Percentiles rank a stretch among this genome's conserved stretches.
These are phyloP conservation scores for Beauveria bassiana DNA, from an alignment of 2,329 filamentous ascomycete species.

Conservation along the genomic window DNA sequence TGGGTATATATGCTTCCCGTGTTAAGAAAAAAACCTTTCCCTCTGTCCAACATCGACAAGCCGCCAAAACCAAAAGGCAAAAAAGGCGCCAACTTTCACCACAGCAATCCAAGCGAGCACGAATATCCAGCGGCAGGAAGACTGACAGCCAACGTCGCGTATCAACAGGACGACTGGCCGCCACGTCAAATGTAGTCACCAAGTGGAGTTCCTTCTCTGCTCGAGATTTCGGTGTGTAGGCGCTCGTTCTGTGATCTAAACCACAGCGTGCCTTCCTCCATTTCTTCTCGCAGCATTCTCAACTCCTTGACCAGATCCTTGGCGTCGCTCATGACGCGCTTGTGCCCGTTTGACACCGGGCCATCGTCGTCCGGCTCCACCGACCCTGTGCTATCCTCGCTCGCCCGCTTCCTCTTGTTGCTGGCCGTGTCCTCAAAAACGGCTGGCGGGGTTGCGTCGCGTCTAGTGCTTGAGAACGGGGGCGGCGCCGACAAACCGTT, in stretches of 20 bases:
- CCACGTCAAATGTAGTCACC: slow-evolving; percentile 22
- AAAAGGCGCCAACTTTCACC: background rate
- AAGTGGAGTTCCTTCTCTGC: slow-evolving; percentile 28
- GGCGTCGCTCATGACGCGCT: slow-evolving; percentile 36
- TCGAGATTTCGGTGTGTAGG: slow-evolving; percentile 29
- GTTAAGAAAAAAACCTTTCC: background rate
- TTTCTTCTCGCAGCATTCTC: slow-evolving; percentile 33
- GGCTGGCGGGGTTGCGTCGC: slow-evolving; percentile 2
- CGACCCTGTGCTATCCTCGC: slow-evolving; percentile 19
- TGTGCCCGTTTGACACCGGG: slow-evolving; percentile 21
- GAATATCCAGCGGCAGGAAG: background rate
- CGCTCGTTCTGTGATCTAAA: slow-evolving; percentile 37
- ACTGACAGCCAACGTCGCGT: background rate
- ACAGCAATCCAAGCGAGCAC: background rate
- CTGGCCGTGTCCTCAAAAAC: slow-evolving; percentile 15
- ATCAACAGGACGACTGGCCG: background rate
- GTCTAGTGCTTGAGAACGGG: background rate
- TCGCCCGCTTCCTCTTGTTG: slow-evolving; percentile 26
- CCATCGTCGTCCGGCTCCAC: slow-evolving; percentile 10
- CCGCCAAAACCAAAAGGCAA: background rate
- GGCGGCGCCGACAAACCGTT: slow-evolving; percentile 2
- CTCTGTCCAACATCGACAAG: background rate
- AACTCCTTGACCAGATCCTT: slow-evolving; percentile 33
- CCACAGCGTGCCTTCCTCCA: slow-evolving; percentile 41
- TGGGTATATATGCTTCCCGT: background rate